These are phyloP conservation scores for Wickerhamiella siamensis DNA, from an alignment of 805 yeast species.

Conservation along the genomic window DNA sequence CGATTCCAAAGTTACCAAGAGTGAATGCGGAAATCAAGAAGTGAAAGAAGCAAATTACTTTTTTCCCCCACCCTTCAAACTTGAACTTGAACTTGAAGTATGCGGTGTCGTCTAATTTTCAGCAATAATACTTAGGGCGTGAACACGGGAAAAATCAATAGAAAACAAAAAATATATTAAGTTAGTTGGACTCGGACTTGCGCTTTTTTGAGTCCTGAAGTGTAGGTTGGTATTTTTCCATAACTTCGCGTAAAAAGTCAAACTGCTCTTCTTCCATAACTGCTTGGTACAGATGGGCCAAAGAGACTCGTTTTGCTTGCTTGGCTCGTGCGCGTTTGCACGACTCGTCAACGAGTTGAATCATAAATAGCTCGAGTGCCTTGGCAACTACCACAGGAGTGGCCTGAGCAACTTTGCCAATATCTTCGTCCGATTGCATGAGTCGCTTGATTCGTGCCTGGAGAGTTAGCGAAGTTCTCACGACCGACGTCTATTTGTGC, in stretches of 20 bases:
- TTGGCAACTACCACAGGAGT: constrained; percentile 97
- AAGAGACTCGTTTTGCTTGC: constrained; percentile 69
- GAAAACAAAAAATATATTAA: background rate
- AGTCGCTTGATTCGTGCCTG: constrained; percentile 83
- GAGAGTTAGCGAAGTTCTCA: background rate
- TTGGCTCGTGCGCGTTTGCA: constrained; percentile 59
- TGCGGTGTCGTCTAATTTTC: too few species aligned
- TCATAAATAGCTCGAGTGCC: constrained; percentile 83
- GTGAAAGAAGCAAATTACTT: too few species aligned
- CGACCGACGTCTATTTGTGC: too few species aligned
- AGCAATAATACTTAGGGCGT: too few species aligned
- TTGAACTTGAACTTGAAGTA: too few species aligned
- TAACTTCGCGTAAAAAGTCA: constrained; percentile 76
- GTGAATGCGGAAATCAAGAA: too few species aligned
- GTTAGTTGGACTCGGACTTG: constrained; percentile 1
- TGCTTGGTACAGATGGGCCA: constrained; percentile 71
- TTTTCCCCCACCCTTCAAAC: too few species aligned
- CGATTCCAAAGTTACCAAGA: too few species aligned
- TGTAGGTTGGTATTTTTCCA: constrained; percentile 39
- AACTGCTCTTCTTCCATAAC: constrained; percentile 77
- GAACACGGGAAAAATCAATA: too few species aligned
- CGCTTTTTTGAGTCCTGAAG: constrained; percentile 17
- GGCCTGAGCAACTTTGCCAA: constrained; percentile 96
- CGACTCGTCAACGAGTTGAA: constrained; percentile 74
- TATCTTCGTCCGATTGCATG: constrained; percentile 97